Base-by-base conservation (phyloP, 2,329 filamentous ascomycete genomes). In the Zasmidium citrigriseum region DNA sequence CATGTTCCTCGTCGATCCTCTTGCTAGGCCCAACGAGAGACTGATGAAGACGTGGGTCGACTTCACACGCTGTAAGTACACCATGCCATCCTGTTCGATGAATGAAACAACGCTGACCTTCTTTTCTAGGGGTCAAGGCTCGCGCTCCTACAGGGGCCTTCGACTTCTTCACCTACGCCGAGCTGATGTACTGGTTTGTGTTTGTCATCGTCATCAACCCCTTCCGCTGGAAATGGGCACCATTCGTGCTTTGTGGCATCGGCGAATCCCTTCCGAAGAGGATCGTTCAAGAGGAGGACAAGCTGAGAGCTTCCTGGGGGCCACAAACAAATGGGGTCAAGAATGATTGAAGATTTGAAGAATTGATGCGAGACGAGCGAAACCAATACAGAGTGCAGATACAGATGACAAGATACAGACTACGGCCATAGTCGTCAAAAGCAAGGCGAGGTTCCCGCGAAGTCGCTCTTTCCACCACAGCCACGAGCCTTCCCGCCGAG, bases 1-100 rank as follows among this genome's bases (percentile, higher is more conserved):
- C 65, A 93, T 95, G 90, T 95, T 95, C 71, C 81, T 96, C 55
- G 81, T 88, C 14, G 91, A 96, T 68, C 90, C 90, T 0, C 76
- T 93, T 21, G 87, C 90, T 0, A 82, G 89, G 0, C 91, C 91
- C 0, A 83, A 82, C 2, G 80, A 86, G 4, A 85, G 82, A 63
- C 88, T 89, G 85, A 96, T 95, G 90, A 83, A 89, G 75, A 81
- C 86, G 22, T 96, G 91, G 91, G 92, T 96, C 67, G 89, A 92
- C 70, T 89, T 93, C 82, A 96, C 90, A 1, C 82, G 85, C 25
- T 73, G 86, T n/a, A n/a, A n/a, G n/a, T n/a, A n/a, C n/a, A n/a
- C n/a, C n/a, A n/a, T n/a, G n/a, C n/a, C n/a, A n/a, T n/a, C n/a
- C n/a, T n/a, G n/a, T n/a, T n/a, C n/a, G n/a, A n/a, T n/a, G n/a